Evolutionary conservation across 208 protist genomes (phyloP).

Genomic region (Entamoeba dispar): DNA sequence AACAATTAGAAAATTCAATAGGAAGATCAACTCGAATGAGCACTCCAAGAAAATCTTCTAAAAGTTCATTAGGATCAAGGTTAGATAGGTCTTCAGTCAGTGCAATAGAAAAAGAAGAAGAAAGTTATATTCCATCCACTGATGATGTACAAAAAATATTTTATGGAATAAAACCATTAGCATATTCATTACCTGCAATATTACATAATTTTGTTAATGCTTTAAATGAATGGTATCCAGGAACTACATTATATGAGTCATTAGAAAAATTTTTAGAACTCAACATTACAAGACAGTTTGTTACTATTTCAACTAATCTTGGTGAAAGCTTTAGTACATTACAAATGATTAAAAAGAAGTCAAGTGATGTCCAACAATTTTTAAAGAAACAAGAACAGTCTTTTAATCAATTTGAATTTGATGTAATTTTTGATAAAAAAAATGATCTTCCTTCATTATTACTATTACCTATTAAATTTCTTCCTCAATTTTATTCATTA

Average conservation of each 20-base stretch:
- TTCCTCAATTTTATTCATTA: background rate
- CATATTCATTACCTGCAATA: background rate
- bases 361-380: background rate
- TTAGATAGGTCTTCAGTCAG: background rate
- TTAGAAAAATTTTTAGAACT: background rate
- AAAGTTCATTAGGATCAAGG: too few species aligned
- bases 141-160: background rate
- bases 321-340: background rate
- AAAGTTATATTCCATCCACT: background rate
- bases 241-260: background rate
- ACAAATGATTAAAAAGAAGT: background rate
- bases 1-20: background rate
- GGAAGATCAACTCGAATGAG: background rate
- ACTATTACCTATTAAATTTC: background rate
- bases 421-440: background rate
- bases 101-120: background rate
- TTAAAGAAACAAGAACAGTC: background rate
- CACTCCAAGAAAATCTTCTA: background rate
- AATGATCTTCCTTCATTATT: background rate
- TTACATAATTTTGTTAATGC: background rate
- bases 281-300: background rate
- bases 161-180: background rate
- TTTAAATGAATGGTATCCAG: background rate
- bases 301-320: background rate
- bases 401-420: background rate